These are phyloP conservation scores for Penicillium sp. DNA, from an alignment of 2,329 filamentous ascomycete species.

Conservation along the genomic window DNA sequence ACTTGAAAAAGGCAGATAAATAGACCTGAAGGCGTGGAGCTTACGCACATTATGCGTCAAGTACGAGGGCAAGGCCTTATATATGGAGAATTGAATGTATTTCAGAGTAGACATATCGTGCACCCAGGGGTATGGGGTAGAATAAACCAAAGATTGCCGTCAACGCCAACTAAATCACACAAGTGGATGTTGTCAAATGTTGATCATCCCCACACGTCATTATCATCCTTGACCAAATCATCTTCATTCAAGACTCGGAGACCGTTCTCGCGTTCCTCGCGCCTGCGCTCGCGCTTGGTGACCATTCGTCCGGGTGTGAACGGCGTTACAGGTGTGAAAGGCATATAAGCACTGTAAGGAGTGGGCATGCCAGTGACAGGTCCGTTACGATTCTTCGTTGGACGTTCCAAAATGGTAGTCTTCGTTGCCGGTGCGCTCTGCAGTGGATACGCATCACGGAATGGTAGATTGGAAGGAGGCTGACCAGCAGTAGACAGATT, in stretches of 20 bases:
- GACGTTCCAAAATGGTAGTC: conserved; percentile 56
- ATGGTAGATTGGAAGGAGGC: conserved; percentile 50
- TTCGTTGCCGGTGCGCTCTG: conserved; percentile 56
- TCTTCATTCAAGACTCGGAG: conserved; percentile 54
- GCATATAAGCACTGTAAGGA: conserved; percentile 59
- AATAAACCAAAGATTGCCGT: background rate
- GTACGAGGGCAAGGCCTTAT: conserved; percentile 53
- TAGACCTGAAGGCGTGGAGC: conserved; percentile 7
- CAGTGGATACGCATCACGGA: conserved; percentile 51
- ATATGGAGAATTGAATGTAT: conserved; percentile 33
- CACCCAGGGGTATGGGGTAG: background rate
- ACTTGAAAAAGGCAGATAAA: conserved; percentile 32
- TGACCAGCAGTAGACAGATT: conserved; percentile 39
- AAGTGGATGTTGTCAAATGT: background rate
- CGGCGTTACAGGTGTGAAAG: conserved; percentile 57
- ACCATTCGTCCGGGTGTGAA: conserved; percentile 55
- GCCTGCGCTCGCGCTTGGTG: conserved; percentile 52
- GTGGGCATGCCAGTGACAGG: conserved; percentile 56
- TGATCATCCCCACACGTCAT: conserved; percentile 53
- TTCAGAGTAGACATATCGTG: background rate
- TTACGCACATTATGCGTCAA: background rate
- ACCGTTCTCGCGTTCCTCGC: conserved; percentile 50
- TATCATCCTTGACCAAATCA: conserved; percentile 53
- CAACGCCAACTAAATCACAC: conserved; percentile 2
- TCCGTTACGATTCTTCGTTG: conserved; percentile 43